phyloP scores from a whole-genome alignment of 805 yeast genomes.

The Saccharomycopsis selenospora region DNA sequence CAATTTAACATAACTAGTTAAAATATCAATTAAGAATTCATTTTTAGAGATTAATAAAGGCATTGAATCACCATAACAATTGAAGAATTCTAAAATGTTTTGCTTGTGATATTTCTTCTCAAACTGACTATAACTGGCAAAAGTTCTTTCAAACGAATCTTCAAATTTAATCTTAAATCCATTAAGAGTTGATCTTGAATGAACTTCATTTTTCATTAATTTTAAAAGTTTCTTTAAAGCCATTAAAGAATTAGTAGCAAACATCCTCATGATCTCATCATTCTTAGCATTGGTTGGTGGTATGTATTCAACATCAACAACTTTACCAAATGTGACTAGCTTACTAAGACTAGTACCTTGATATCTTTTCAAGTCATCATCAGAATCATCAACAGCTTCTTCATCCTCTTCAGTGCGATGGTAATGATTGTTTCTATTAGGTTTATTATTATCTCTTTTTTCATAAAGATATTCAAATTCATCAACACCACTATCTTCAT shows the following conservation, averaged over 20 bases:
- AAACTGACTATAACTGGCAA: slow-evolving; percentile 4
- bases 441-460: too few relatives aligned
- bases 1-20: slow-evolving; percentile 8
- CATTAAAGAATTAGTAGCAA: slow-evolving; percentile 8
- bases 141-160: slow-evolving; percentile 8
- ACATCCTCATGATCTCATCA: not conserved
- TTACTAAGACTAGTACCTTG: slow-evolving; percentile 13
- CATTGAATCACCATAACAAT: slow-evolving; percentile 10
- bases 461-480: too few relatives aligned
- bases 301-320: not conserved
- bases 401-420: not conserved
- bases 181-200: not conserved
- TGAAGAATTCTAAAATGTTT: slow-evolving; percentile 13
- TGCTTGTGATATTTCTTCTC: not conserved
- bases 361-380: not conserved
- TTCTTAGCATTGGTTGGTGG: not conserved
- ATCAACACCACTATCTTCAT: not conserved
- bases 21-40: slow-evolving; percentile 13
- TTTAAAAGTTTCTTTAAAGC: slow-evolving; percentile 6
- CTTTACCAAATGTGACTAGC: slow-evolving; percentile 14
- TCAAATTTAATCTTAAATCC: slow-evolving; percentile 8
- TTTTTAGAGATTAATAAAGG: slow-evolving; percentile 9
- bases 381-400: not conserved
- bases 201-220: slow-evolving; percentile 1
- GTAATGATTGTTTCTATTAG: too few relatives aligned